These are phyloP conservation scores for Omphalotus guepiniiformis DNA, from an alignment of 768 basidiomycete species.

Conservation along the genomic window DNA sequence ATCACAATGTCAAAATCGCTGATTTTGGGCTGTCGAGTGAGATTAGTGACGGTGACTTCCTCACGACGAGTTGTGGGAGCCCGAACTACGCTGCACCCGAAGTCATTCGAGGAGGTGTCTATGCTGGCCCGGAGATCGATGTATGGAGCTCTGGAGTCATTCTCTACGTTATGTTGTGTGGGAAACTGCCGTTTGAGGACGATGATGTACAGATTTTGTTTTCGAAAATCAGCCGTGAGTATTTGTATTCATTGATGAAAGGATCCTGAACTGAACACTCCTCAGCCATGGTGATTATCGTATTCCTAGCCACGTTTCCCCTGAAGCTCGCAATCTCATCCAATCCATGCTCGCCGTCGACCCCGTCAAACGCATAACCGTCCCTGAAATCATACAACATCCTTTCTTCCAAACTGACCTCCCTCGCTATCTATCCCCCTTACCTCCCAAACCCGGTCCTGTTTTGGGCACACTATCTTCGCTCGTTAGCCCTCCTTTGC, in stretches of 20 bases:
- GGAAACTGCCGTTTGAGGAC: constrained; percentile 94
- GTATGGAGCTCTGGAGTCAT: constrained; percentile 99
- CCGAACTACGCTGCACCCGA: constrained; percentile 99
- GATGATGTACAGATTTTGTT: constrained; percentile 92
- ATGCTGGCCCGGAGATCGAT: constrained; percentile 97
- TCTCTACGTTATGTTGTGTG: constrained; percentile 96
- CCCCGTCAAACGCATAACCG: constrained; percentile 91
- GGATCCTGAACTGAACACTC: constrained; percentile 8
- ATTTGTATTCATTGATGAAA: background rate
- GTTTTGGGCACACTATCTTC: constrained; percentile 71
- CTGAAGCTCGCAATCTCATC: constrained; percentile 77
- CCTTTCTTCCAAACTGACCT: constrained; percentile 89
- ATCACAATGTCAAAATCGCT: constrained; percentile 94
- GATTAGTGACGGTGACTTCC: constrained; percentile 93
- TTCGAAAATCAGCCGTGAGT: constrained; percentile 87
- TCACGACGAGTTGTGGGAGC: constrained; percentile 96
- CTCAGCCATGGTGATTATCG: constrained; percentile 80
- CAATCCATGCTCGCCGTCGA: constrained; percentile 90
- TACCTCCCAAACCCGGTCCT: constrained; percentile 74
- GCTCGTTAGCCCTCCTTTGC: constrained; percentile 58
- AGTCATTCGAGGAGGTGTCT: constrained; percentile 91
- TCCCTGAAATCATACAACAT: constrained; percentile 86
- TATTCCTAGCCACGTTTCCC: constrained; percentile 75
- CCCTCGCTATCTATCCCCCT: constrained; percentile 79
- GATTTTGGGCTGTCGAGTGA: constrained; percentile 97